Evolutionary conservation across 2,329 filamentous ascomycete genomes (phyloP).

Genomic region (Samsoniella hepiali): DNA sequence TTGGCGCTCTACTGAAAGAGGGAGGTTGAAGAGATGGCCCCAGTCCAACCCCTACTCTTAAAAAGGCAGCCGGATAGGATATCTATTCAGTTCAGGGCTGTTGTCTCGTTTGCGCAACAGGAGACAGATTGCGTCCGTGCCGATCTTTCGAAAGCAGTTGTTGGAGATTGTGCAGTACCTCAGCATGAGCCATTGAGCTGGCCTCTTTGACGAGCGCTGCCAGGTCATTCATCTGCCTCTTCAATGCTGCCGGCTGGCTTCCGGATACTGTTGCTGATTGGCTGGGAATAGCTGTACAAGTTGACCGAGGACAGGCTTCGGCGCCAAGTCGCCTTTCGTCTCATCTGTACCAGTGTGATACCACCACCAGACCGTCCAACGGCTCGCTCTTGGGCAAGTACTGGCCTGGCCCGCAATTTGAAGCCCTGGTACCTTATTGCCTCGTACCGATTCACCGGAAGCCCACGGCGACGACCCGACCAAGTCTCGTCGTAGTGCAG

Average conservation of each 20-base stretch:
- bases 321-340: background rate
- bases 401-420: background rate
- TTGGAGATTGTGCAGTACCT: background rate
- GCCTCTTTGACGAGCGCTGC: background rate
- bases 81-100: background rate
- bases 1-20: conserved; percentile 17
- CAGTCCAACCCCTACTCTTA: conserved; percentile 6
- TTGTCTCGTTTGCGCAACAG: background rate
- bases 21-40: conserved; percentile 9
- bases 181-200: background rate
- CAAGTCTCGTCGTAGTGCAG: background rate
- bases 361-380: background rate
- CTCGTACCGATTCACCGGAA: conserved; percentile 8
- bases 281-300: background rate
- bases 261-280: background rate
- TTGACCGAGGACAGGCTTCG: background rate
- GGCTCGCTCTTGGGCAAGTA: background rate
- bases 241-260: background rate
- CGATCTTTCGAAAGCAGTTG: background rate
- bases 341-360: background rate
- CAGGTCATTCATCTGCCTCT: background rate
- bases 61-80: conserved; percentile 13
- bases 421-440: background rate
- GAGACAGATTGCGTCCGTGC: background rate
- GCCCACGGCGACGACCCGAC: conserved; percentile 11